A percentile compares a stretch with the other conserved stretches of the same genome.
Evolutionary conservation across 257 asterid genomes (phyloP).

Genomic region (Solanum pennellii): DNA sequence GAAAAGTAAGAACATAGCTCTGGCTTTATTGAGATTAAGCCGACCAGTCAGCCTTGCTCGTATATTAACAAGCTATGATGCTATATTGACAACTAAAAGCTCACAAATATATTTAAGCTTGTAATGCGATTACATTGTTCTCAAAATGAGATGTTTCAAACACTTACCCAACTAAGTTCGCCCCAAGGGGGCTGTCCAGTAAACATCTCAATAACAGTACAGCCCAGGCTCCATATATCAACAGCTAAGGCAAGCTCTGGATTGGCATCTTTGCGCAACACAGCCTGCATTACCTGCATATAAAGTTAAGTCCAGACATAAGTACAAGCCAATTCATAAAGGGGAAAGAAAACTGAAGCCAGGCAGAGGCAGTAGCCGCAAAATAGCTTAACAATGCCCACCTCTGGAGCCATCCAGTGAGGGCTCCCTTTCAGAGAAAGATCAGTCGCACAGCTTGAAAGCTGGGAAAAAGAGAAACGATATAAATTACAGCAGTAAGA

Average conservation of each 20-base stretch:
- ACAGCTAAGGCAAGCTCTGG: conserved; percentile 67
- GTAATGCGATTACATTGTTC: neutral
- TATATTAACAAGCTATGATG: neutral
- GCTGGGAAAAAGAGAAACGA: conserved; percentile 25
- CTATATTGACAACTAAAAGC: neutral
- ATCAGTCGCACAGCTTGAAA: conserved; percentile 26
- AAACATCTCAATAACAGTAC: conserved; percentile 87
- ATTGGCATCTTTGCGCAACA: conserved; percentile 52
- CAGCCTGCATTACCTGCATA: conserved; percentile 69
- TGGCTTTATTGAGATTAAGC: neutral
- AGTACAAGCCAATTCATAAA: neutral
- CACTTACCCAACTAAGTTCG: conserved; percentile 43
- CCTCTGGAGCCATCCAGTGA: conserved; percentile 99
- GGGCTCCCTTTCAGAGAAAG: conserved; percentile 87
- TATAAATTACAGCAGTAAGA: neutral
- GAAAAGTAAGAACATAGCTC: neutral
- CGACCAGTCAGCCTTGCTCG: neutral
- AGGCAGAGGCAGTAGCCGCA: neutral
- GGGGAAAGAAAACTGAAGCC: neutral
- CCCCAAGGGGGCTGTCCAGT: conserved; percentile 94
- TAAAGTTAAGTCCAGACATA: neutral
- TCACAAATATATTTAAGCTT: neutral
- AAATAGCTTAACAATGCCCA: conserved; percentile 11
- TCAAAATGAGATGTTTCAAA: neutral
- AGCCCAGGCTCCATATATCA: conserved; percentile 89